Evolutionary conservation across 129 eudicot genomes (phyloP).

Genomic region (Smallanthus sonchifolius): DNA sequence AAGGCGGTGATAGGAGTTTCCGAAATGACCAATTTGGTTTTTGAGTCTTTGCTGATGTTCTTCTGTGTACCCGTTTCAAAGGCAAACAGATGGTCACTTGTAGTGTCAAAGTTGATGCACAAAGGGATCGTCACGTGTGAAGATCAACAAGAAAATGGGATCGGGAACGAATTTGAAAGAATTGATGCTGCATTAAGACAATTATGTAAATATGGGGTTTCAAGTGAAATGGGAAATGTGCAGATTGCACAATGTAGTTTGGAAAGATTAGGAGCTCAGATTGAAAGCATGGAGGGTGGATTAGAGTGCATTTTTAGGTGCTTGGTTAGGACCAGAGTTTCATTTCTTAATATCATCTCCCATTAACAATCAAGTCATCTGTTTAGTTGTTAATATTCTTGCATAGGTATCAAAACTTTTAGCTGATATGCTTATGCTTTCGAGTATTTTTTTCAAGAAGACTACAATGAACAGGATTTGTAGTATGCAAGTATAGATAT

Average conservation of each 20-base stretch:
- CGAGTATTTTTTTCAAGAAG: neutral
- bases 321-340: slow-evolving; percentile 28
- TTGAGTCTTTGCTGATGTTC: slow-evolving; percentile 29
- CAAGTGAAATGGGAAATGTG: neutral
- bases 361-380: neutral
- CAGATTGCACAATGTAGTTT: slow-evolving; percentile 19
- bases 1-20: slow-evolving; percentile 32
- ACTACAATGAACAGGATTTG: neutral
- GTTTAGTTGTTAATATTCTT: neutral
- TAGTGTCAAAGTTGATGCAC: slow-evolving; percentile 31
- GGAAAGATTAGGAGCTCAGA: slow-evolving; percentile 16
- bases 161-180: slow-evolving; percentile 14
- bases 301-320: slow-evolving; percentile 27
- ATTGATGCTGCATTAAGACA: slow-evolving; percentile 12
- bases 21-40: slow-evolving; percentile 22
- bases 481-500: neutral
- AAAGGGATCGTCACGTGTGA: slow-evolving; percentile 26
- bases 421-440: slow-evolving; percentile 19
- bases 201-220: neutral
- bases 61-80: slow-evolving; percentile 18
- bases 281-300: slow-evolving; percentile 22
- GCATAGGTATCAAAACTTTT: slow-evolving; percentile 20
- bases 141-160: slow-evolving; percentile 22
- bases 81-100: slow-evolving; percentile 31
- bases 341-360: slow-evolving; percentile 33